These are phyloP conservation scores for Lagenaria siceraria DNA, from an alignment of 306 rosid species.

Conservation along the genomic window DNA sequence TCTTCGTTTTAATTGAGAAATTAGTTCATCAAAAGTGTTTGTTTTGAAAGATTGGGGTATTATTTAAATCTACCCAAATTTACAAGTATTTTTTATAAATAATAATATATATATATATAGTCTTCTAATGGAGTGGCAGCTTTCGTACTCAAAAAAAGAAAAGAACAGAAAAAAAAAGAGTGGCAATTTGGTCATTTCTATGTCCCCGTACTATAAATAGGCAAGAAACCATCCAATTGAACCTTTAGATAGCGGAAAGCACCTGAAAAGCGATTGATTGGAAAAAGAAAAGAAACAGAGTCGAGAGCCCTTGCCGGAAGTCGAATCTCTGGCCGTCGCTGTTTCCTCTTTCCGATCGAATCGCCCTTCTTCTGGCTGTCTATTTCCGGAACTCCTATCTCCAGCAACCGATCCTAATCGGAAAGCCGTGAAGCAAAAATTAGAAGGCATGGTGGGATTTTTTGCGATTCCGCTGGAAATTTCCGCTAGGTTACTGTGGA, in stretches of 20 bases:
- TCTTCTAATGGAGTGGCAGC: too few species aligned
- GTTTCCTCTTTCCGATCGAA: not conserved
- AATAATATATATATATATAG: too few species aligned
- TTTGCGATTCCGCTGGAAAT: conserved; percentile 70
- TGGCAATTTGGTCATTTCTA: conserved; percentile 7
- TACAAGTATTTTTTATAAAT: too few species aligned
- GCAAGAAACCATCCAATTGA: not conserved
- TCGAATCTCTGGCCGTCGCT: conserved; percentile 15
- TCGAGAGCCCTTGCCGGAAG: not conserved
- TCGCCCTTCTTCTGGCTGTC: not conserved
- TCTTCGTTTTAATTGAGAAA: too few species aligned
- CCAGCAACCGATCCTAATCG: not conserved
- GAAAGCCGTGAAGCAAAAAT: not conserved
- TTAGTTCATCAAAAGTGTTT: too few species aligned
- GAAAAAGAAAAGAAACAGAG: not conserved
- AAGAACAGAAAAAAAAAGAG: too few species aligned
- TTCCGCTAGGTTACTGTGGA: conserved; percentile 95
- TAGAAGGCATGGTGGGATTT: conserved; percentile 79
- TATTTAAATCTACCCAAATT: too few species aligned
- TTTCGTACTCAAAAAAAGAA: too few species aligned
- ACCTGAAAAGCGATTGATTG: conserved; percentile 10
- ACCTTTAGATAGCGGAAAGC: conserved; percentile 15
- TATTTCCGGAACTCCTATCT: not conserved
- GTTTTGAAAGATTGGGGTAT: too few species aligned
- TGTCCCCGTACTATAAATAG: conserved; percentile 21